A percentile compares a stretch with the other conserved stretches of the same genome.
phyloP scores from a whole-genome alignment of 2,329 filamentous ascomycete genomes.

The Alternaria atra region DNA sequence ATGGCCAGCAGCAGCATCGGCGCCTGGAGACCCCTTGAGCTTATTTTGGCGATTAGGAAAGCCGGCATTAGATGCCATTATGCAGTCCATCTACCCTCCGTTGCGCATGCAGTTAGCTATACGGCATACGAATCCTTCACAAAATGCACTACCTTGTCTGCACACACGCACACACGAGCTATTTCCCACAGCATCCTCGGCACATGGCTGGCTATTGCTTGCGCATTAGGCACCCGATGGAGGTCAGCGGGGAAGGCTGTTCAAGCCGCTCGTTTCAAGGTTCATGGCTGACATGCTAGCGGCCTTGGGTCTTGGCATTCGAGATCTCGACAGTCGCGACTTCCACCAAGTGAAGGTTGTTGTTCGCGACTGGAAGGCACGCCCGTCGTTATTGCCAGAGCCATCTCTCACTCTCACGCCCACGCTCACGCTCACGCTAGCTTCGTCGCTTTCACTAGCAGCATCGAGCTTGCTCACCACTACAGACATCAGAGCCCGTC shows the following conservation, averaged over 20 bases:
- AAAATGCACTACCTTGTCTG: not conserved
- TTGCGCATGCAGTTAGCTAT: not conserved
- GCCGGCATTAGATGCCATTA: conserved; percentile 6
- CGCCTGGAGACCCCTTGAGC: conserved; percentile 8
- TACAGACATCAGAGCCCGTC: not conserved
- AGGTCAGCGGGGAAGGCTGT: conserved; percentile 15
- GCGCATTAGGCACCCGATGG: not conserved
- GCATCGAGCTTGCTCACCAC: not conserved
- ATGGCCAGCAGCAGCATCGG: conserved; percentile 15
- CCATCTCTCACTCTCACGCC: not conserved
- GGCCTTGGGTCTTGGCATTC: conserved; percentile 7
- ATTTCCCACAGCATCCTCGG: conserved; percentile 1
- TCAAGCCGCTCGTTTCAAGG: not conserved
- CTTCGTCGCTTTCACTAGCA: conserved; percentile 9
- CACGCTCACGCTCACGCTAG: not conserved
- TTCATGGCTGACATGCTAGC: conserved; percentile 7
- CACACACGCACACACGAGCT: not conserved
- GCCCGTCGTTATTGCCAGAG: not conserved
- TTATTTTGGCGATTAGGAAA: not conserved
- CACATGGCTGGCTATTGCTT: conserved; percentile 10
- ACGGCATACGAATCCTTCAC: not conserved
- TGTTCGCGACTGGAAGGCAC: not conserved
- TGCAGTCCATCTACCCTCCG: not conserved
- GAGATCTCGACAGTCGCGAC: conserved; percentile 5
- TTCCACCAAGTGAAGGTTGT: not conserved